Base-by-base conservation (phyloP, 768 basidiomycete species). In the Kwoniella pini region DNA sequence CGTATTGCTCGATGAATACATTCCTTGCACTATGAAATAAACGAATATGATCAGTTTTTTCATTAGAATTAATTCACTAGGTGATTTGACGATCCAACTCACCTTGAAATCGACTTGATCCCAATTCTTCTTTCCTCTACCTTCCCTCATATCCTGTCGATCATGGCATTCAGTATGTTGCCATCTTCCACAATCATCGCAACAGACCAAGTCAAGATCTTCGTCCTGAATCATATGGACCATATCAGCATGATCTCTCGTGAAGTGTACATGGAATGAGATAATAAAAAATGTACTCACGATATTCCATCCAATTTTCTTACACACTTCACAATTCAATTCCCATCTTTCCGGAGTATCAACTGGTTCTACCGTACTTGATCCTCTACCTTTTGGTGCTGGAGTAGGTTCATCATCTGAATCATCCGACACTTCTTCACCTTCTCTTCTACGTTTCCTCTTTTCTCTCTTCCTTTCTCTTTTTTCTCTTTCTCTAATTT, bases 151-250 rank as follows among this genome's bases (percentile, higher is more conserved):
- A 76, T 94, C 92, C 27, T 82, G 84, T 48, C 78, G 80, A 71
- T 95, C 89, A 70, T 94, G 90, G 70, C 93, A 96, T 21, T 81
- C 74, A 31, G 90, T 90, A 69, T 96, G 93, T 69, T 95, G 93
- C 93, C 92, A 96, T 76, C 86, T 86, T 13, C 82, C 83, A 77
- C 93, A 96, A 27, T 79, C 74, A 22, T 88, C 89, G 71, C 93
- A 96, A 36, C 85, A 90, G 73, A 91, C 84, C 80, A 95, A 83
- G 2, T 88, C 86, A 11, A 82, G 80, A 11, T 86, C 88, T 62
- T 91, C 90, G 62, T 92, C 89, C 91, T 93, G 62, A 38, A 33
- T 15, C 11, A 28, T 7, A n/a, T 31, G 39, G 57, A 27, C 13
- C 1, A 48, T 44, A 55, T 21, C 3, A 36, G n/a, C 24, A 9